Percentiles rank a stretch among this genome's conserved stretches.
phyloP scores from a whole-genome alignment of 306 rosid genomes.

The Malus orientalis region DNA sequence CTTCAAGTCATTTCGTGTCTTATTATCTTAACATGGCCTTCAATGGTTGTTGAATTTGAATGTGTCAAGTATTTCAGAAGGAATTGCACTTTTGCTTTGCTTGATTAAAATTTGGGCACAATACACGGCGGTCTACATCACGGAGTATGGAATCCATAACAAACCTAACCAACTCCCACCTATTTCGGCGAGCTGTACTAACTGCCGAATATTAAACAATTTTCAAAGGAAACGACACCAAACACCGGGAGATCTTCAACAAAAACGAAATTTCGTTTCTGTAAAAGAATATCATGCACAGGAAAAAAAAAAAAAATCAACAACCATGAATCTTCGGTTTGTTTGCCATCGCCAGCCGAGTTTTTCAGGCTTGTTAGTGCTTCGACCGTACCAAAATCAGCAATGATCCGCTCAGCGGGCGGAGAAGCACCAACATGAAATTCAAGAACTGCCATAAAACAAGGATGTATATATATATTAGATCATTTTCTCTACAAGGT shows the following conservation, averaged over 20 bases:
- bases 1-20: no score
- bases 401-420: constrained; percentile 22
- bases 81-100: not conserved
- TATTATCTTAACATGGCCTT: not conserved
- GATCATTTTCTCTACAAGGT: not conserved
- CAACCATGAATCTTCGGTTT: constrained; percentile 21
- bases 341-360: constrained; percentile 14
- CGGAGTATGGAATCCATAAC: not conserved
- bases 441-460: constrained; percentile 28
- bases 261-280: constrained; percentile 30
- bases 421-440: constrained; percentile 22
- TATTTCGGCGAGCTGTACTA: not conserved
- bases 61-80: not conserved
- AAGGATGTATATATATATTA: constrained; percentile 2
- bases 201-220: not conserved
- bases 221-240: constrained; percentile 1
- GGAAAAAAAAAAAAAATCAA: constrained; percentile 13
- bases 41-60: not conserved
- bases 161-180: constrained; percentile 1
- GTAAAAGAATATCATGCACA: constrained; percentile 37
- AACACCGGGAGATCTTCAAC: constrained; percentile 36
- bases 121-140: not conserved
- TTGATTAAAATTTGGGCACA: not conserved
- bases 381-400: constrained; percentile 20
- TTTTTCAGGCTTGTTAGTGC: constrained; percentile 8